Evolutionary conservation across 257 asterid species (phyloP).

Genomic region (Ehretia macrophylla): DNA sequence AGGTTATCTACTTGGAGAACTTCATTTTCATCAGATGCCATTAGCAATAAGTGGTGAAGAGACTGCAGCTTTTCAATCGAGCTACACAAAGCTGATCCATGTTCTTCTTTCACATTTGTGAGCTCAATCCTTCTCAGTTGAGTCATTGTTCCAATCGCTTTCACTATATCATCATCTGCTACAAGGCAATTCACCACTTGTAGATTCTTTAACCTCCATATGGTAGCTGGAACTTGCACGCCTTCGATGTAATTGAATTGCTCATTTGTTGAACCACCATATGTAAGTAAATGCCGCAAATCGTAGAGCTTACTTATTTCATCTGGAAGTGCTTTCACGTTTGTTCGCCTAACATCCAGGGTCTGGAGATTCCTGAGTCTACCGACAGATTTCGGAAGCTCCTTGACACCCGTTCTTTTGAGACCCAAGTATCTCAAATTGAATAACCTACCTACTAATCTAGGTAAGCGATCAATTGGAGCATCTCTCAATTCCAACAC

Average conservation of each 20-base stretch:
- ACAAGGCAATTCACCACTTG: conserved; percentile 17
- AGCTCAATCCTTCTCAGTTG: conserved; percentile 40
- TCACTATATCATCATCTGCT: conserved; percentile 18
- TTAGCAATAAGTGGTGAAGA: conserved; percentile 23
- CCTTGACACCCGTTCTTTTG: conserved; percentile 29
- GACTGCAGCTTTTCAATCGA: conserved; percentile 25
- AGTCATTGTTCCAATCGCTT: conserved; percentile 18
- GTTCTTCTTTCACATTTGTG: conserved; percentile 19
- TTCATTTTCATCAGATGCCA: conserved; percentile 20
- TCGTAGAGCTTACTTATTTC: conserved; percentile 27
- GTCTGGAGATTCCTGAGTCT: conserved; percentile 23
- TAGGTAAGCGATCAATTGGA: conserved; percentile 22
- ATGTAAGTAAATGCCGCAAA: conserved; percentile 39
- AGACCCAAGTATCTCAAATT: conserved; percentile 36
- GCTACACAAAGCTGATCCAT: conserved; percentile 19
- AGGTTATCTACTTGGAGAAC: conserved; percentile 14
- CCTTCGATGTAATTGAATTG: conserved; percentile 17
- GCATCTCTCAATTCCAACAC: conserved; percentile 30
- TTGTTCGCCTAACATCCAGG: conserved; percentile 18
- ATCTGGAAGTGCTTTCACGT: conserved; percentile 16
- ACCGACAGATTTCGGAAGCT: conserved; percentile 32
- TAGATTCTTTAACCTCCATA: conserved; percentile 28
- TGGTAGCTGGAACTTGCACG: conserved; percentile 14
- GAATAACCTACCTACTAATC: conserved; percentile 19
- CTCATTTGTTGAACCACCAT: neutral